These are phyloP conservation scores for Karstenula rhodostoma DNA, from an alignment of 2,329 filamentous ascomycete species.

Conservation along the genomic window DNA sequence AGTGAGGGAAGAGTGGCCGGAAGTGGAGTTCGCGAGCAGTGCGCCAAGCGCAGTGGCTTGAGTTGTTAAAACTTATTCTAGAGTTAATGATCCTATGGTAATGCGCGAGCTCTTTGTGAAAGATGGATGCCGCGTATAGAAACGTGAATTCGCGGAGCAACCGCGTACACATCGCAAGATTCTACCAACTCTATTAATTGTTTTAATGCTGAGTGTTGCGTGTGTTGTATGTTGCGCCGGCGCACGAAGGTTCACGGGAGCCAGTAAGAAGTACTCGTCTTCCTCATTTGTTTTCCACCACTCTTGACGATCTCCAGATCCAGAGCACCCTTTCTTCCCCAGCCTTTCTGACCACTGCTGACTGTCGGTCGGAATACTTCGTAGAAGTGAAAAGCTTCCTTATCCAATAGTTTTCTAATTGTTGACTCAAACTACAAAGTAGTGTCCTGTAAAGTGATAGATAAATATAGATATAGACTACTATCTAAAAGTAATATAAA, in stretches of 20 bases:
- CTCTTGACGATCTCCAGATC: conserved; percentile 21
- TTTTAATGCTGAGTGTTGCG: too few species aligned
- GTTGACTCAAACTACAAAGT: too few species aligned
- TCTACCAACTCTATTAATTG: neutral
- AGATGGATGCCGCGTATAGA: neutral
- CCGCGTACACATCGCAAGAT: neutral
- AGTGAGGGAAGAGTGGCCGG: neutral
- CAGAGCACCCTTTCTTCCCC: conserved; percentile 41
- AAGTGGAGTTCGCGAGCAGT: neutral
- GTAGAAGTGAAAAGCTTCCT: conserved; percentile 38
- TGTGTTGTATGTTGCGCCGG: neutral
- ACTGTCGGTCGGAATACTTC: conserved; percentile 40
- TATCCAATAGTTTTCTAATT: too few species aligned
- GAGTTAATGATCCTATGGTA: neutral
- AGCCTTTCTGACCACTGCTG: conserved; percentile 36
- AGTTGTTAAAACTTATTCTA: neutral
- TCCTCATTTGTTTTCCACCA: conserved; percentile 4
- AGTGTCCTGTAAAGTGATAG: too few species aligned
- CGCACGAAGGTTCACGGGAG: too few species aligned
- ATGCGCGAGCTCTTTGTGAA: neutral
- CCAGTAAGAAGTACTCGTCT: neutral
- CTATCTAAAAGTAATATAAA: too few species aligned
- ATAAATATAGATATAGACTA: too few species aligned
- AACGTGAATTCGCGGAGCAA: neutral
- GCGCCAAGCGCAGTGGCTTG: neutral